Evolutionary conservation across 768 basidiomycete species (phyloP), one percentile per base, ranked within the genome.

Genomic region (Auricularia heimuer): DNA sequence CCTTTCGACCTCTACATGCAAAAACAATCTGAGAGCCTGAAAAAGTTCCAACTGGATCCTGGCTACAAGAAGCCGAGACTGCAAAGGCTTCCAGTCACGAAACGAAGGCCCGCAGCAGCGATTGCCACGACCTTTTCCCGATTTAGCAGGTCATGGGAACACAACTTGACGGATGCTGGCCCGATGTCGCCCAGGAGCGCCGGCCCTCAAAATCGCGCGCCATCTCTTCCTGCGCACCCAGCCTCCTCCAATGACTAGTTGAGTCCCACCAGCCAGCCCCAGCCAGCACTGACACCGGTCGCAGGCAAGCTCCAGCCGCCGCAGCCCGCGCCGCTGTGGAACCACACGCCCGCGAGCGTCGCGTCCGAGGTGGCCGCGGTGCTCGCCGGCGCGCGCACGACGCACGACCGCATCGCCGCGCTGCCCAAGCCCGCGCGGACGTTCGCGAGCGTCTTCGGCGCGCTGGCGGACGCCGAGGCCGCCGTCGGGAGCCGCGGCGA

Each of bases 391-490:
- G 65, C 67, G 33, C 68, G 68, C 37, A 24, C 54, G 34, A 45
- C 63, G 39, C 66, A 47, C 44, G 68, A 70, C 62, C 14, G 35
- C 62, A 67, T 70, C 42, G 69, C 68, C 4, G 63, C 68, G 45
- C 64, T 69, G 4, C 56, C 56, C 29, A 18, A 42, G 14, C 33
- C 56, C 14, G 60, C 37, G 16, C 56, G 56, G 8, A 60, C 56
- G 29, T 36, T 60, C 34, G 56, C 1, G 1, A 11, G 54, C 54
- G 54, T 54, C n/a, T 54, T 54, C 54, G 54, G 54, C 21, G 76
- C 80, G 10, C 82, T 92, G n/a, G 82, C 86, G 0, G 70, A 79
- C 29, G 82, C 81, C 11, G 88, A 90, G 62, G 81, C 86, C 21
- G 73, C 78, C 18, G 76, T 85, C 33, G 82, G 85, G 58, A 67